These are phyloP conservation scores for Cucurbita argyrosperma DNA, from an alignment of 306 rosid species.

Conservation along the genomic window DNA sequence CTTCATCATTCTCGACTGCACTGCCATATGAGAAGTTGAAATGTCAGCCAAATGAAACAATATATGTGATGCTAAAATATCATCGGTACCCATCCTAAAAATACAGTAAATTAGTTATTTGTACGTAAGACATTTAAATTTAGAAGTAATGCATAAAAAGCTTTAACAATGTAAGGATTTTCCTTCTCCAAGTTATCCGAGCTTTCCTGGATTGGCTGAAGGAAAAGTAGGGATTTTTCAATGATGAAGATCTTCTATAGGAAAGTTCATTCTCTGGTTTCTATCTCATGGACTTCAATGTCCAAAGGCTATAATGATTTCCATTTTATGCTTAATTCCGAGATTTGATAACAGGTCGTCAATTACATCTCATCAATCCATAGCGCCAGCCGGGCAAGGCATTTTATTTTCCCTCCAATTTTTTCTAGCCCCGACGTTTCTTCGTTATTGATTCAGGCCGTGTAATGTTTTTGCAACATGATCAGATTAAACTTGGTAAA, in stretches of 20 bases:
- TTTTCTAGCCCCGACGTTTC: neutral
- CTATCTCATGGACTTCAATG: neutral
- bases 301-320: too few species aligned
- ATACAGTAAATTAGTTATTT: neutral
- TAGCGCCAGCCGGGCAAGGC: neutral
- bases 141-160: neutral
- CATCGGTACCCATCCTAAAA: neutral
- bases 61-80: neutral
- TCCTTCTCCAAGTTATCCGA: neutral
- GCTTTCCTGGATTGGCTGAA: neutral
- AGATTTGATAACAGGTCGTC: neutral
- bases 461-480: neutral
- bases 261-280: neutral
- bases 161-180: neutral
- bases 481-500: neutral
- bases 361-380: neutral
- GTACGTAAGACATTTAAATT: neutral
- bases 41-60: neutral
- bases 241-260: neutral
- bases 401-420: neutral
- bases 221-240: neutral
- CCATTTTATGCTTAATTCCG: too few species aligned
- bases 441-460: neutral
- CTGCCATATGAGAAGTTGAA: neutral
- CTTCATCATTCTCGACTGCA: conserved; percentile 53